Evolutionary conservation across 768 basidiomycete genomes (phyloP), one percentile per base, ranked within the genome.

Genomic region (Stropharia rugosoannulata): DNA sequence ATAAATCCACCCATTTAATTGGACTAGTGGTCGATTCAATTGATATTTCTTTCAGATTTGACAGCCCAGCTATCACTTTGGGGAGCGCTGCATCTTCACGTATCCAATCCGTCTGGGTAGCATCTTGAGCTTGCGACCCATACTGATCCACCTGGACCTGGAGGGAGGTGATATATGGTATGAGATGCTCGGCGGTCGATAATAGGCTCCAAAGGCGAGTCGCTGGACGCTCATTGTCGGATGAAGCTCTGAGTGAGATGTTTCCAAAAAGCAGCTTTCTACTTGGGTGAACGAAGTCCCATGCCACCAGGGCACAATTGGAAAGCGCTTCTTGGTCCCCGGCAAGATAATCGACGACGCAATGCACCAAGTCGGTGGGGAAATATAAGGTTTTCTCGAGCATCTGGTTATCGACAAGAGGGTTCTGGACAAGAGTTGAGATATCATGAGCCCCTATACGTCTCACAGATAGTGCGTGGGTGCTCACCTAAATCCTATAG

Each of bases 281-380:
- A 49, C 48, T 40, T 22, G 58, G 32, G 29, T 44, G 58, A 44
- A 51, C 37, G 40, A 59, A 50, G 22, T 16, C 25, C 32, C 37
- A 13, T 47, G 45, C 49, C 8, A 44, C 45, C 11, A 59, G 45
- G 6, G 48, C 49, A 25, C 48, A 55, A 22, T 44, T 42, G 2
- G 29, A 42, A 29, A 59, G 44, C 10, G 51, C 37, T 22, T 49
- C 36, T 2, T 16, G 42, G 44, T 59, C 58, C n/a, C 54, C 49
- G 36, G 41, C 36, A 5, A 59, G 48, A 41, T 50, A 41, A 10
- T 59, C 53, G 41, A 59, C 48, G 16, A 59, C 36, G 35, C 41
- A 38, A n/a, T 59, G 52, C 6, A 55, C 44, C 27, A 59, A 43
- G 16, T 59, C 58, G 49, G 48, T 38, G 16, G 58, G 58, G 35